phyloP scores from a whole-genome alignment of 208 protist genomes.

The Plasmodiophora brassicae region DNA sequence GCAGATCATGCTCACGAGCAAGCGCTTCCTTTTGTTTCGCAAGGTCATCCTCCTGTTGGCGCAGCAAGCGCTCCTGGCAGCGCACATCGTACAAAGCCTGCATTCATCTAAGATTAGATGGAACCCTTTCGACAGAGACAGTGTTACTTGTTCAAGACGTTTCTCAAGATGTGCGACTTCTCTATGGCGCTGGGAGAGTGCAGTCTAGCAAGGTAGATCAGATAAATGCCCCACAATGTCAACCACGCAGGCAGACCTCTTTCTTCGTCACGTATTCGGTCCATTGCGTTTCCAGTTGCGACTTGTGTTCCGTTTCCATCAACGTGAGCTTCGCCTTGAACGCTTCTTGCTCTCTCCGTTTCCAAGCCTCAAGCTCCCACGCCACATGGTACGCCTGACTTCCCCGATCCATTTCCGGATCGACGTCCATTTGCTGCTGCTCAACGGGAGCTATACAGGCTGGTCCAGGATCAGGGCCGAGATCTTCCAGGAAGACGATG shows the following conservation, averaged over 20 bases:
- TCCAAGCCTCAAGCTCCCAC: constrained; percentile 18
- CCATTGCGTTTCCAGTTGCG: not conserved
- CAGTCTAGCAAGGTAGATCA: not conserved
- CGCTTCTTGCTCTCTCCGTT: not conserved
- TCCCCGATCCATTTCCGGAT: not conserved
- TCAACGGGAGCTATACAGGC: not conserved
- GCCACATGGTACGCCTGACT: constrained; percentile 24
- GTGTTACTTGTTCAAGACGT: not conserved
- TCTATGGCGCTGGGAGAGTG: not conserved
- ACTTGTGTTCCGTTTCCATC: not conserved
- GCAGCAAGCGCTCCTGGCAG: not conserved
- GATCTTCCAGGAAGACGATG: not conserved
- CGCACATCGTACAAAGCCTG: not conserved
- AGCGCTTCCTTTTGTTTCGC: not conserved
- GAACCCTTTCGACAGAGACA: not conserved
- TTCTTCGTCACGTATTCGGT: not conserved
- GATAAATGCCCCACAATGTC: not conserved
- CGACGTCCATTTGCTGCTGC: too few relatives aligned
- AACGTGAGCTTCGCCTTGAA: not conserved
- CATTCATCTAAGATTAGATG: not conserved
- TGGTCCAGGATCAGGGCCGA: not conserved
- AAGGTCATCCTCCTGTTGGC: constrained; percentile 9
- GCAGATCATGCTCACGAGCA: not conserved
- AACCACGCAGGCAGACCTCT: not conserved
- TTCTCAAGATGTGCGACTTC: not conserved